These are phyloP conservation scores for Diaporthe aspalathi DNA, from an alignment of 2,329 filamentous ascomycete species.

Conservation along the genomic window DNA sequence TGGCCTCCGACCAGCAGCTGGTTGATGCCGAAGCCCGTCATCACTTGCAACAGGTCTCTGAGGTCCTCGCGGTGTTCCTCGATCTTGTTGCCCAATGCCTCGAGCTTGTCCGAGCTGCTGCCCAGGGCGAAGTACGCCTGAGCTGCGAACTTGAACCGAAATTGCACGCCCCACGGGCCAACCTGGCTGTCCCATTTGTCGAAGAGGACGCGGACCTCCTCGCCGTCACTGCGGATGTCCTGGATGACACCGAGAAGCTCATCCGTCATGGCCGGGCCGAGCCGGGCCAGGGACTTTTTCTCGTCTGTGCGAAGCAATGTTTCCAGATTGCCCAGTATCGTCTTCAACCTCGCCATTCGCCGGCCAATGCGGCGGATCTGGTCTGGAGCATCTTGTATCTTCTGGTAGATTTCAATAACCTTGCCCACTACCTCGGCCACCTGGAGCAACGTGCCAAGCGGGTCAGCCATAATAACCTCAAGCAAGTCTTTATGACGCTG, in stretches of 20 bases:
- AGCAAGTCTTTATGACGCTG: neutral
- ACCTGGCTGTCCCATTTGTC: constrained; percentile 44
- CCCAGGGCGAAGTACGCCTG: constrained; percentile 44
- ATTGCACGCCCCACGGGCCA: constrained; percentile 40
- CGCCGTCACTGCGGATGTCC: constrained; percentile 41
- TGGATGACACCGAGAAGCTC: constrained; percentile 40
- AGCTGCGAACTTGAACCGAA: constrained; percentile 41
- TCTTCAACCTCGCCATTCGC: constrained; percentile 42
- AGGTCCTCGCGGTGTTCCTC: constrained; percentile 39
- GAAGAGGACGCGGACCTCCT: constrained; percentile 42
- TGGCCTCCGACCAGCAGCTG: neutral
- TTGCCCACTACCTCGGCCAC: constrained; percentile 42
- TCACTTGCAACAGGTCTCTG: constrained; percentile 39
- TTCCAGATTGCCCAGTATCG: constrained; percentile 41
- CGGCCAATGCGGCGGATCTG: constrained; percentile 43
- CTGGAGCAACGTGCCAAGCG: constrained; percentile 41
- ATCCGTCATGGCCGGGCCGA: neutral
- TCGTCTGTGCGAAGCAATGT: constrained; percentile 41
- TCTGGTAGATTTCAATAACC: constrained; percentile 42
- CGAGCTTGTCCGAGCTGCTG: constrained; percentile 43
- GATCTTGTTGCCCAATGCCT: constrained; percentile 42
- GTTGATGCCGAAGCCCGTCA: constrained; percentile 37
- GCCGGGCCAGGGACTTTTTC: neutral
- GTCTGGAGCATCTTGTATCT: constrained; percentile 42
- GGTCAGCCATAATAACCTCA: constrained; percentile 1